Evolutionary conservation across 129 eudicot genomes (phyloP).

Genomic region (Smallanthus sonchifolius): DNA sequence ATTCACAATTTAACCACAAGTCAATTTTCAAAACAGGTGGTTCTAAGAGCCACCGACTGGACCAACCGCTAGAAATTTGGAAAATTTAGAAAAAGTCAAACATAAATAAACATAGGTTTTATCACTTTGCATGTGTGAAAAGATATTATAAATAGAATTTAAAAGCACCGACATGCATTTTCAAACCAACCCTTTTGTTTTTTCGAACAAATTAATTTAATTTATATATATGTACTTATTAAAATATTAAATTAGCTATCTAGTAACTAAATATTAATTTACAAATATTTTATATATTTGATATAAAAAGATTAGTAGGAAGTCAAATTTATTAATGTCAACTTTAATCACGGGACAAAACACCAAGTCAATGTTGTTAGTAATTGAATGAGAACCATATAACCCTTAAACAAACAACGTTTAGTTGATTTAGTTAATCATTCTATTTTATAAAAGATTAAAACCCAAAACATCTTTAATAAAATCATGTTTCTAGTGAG

Average conservation of each 20-base stretch:
- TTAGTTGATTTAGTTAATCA: background rate
- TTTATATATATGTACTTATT: too few species aligned
- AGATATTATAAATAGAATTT: constrained; percentile 3
- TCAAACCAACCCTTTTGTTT: constrained; percentile 22
- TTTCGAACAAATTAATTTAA: background rate
- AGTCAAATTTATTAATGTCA: background rate
- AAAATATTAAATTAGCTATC: background rate
- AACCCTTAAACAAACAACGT: background rate
- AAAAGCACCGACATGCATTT: constrained; percentile 32
- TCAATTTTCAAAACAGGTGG: background rate
- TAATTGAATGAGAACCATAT: background rate
- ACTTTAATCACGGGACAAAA: background rate
- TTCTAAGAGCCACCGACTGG: constrained; percentile 10
- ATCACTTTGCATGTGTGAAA: constrained; percentile 21
- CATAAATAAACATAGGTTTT: background rate
- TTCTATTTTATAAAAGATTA: background rate
- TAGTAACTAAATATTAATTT: background rate
- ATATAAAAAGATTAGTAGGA: background rate
- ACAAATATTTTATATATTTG: background rate
- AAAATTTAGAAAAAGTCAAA: constrained; percentile 7
- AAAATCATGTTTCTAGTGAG: background rate
- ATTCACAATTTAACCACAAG: background rate
- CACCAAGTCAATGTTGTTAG: background rate
- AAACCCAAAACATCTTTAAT: background rate
- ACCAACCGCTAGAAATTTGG: background rate